Evolutionary conservation across 208 protist genomes (phyloP).

Genomic region (Herpetomonas tarakana): DNA sequence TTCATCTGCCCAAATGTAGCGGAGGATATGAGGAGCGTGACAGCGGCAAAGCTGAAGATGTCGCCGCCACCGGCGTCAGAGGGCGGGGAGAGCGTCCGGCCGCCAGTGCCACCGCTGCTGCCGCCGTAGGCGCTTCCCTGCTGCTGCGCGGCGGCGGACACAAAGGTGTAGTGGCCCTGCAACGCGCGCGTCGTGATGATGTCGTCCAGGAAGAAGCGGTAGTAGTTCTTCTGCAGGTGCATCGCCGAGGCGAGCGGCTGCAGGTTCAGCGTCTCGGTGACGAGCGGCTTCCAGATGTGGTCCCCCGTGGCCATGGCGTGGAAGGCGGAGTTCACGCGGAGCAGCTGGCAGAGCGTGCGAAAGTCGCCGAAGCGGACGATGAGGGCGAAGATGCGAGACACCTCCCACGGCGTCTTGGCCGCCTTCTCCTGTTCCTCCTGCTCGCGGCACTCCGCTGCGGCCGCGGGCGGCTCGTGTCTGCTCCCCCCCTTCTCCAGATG

Average conservation of each 20-base stretch:
- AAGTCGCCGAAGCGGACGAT: conserved; percentile 48
- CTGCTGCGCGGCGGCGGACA: conserved; percentile 6
- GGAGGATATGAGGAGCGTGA: conserved; percentile 44
- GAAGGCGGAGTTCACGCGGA: conserved; percentile 32
- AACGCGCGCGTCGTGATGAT: conserved; percentile 65
- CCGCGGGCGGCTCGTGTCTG: background rate
- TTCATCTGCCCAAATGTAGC: conserved; percentile 61
- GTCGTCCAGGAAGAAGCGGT: conserved; percentile 63
- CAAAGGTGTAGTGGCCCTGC: conserved; percentile 68
- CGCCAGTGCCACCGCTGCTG: conserved; percentile 12
- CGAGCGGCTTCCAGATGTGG: conserved; percentile 41
- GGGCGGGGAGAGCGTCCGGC: too few relatives aligned
- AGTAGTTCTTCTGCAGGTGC: conserved; percentile 26
- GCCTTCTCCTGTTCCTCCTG: background rate
- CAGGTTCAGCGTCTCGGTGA: conserved; percentile 37
- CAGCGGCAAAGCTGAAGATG: conserved; percentile 29
- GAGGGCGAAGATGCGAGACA: conserved; percentile 6
- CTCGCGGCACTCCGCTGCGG: background rate
- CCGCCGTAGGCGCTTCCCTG: conserved; percentile 8
- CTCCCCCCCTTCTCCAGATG: background rate
- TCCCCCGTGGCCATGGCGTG: conserved; percentile 35
- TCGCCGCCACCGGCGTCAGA: conserved; percentile 7
- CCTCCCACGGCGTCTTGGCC: conserved; percentile 2
- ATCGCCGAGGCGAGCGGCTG: conserved; percentile 32
- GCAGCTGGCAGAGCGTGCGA: conserved; percentile 30